Evolutionary conservation across 768 basidiomycete species (phyloP).

Genomic region (Mycena maculata): DNA sequence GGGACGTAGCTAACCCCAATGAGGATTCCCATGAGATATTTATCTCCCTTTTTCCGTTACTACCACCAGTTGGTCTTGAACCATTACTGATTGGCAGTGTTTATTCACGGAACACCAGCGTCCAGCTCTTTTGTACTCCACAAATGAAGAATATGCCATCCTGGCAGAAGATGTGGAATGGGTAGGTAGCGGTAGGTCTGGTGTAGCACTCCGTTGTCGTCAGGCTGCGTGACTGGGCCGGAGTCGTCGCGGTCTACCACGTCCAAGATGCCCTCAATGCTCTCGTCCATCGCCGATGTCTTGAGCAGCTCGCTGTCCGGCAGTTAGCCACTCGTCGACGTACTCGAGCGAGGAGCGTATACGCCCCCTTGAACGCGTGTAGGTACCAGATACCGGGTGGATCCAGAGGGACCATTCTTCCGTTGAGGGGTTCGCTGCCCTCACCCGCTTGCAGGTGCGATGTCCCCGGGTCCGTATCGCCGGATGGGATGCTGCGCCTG

Average conservation of each 20-base stretch:
- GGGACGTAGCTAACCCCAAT: too few species aligned
- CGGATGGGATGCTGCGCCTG: too few species aligned
- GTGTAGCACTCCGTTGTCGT: not conserved
- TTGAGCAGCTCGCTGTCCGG: slow-evolving; percentile 1
- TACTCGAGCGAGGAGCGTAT: not conserved
- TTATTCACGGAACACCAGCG: too few species aligned
- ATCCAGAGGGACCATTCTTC: not conserved
- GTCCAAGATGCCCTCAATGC: slow-evolving; percentile 1
- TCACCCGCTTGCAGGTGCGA: not conserved
- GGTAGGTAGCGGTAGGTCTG: not conserved
- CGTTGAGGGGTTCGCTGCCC: not conserved
- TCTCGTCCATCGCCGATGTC: not conserved
- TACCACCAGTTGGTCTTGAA: too few species aligned
- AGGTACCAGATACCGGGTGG: slow-evolving; percentile 1
- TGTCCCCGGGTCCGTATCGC: not conserved
- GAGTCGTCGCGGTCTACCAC: not conserved
- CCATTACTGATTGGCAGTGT: too few species aligned
- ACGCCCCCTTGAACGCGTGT: not conserved
- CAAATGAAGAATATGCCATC: too few species aligned
- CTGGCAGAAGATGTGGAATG: too few species aligned
- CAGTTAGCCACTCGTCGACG: not conserved
- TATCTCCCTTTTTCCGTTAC: too few species aligned
- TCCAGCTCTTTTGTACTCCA: too few species aligned
- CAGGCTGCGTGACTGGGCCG: not conserved
- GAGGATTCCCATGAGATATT: too few species aligned